A percentile compares a stretch with the other conserved stretches of the same genome.
phyloP scores from a whole-genome alignment of 805 yeast species.

The Metschnikowia anglica region DNA sequence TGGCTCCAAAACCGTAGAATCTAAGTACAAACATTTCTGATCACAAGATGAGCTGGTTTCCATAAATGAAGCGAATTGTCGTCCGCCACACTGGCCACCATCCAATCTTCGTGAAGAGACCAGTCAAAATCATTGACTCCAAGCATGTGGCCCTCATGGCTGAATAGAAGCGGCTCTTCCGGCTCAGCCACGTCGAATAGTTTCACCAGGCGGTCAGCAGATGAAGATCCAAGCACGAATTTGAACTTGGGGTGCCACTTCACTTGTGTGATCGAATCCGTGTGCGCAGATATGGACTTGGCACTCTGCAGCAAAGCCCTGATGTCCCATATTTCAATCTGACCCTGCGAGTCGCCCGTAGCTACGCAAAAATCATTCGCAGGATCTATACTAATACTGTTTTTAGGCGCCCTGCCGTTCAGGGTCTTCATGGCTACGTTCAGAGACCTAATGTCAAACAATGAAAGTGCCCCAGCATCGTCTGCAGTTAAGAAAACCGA shows the following conservation, averaged over 20 bases:
- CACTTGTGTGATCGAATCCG: conserved; percentile 58
- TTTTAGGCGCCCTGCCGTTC: conserved; percentile 41
- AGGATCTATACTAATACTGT: conserved; percentile 61
- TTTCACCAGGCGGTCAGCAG: conserved; percentile 62
- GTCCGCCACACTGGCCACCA: conserved; percentile 74
- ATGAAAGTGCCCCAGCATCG: conserved; percentile 47
- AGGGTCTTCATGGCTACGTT: neutral
- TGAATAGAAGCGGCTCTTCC: conserved; percentile 46
- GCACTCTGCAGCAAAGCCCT: conserved; percentile 34
- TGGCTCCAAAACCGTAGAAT: neutral
- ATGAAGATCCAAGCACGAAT: conserved; percentile 60
- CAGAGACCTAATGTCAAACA: conserved; percentile 27
- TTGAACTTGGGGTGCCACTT: conserved; percentile 68
- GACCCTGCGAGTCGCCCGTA: conserved; percentile 64
- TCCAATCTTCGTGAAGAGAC: conserved; percentile 70
- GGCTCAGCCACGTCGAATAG: conserved; percentile 51
- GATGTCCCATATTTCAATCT: conserved; percentile 62
- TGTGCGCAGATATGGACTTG: conserved; percentile 36
- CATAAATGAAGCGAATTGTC: conserved; percentile 88
- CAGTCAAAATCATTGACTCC: conserved; percentile 83
- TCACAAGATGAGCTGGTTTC: conserved; percentile 52
- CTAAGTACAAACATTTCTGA: conserved; percentile 1
- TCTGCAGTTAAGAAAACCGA: conserved; percentile 64
- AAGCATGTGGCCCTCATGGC: conserved; percentile 85
- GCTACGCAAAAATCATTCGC: conserved; percentile 57